phyloP scores from a whole-genome alignment of 805 yeast genomes.

The Yamadazyma laniorum region DNA sequence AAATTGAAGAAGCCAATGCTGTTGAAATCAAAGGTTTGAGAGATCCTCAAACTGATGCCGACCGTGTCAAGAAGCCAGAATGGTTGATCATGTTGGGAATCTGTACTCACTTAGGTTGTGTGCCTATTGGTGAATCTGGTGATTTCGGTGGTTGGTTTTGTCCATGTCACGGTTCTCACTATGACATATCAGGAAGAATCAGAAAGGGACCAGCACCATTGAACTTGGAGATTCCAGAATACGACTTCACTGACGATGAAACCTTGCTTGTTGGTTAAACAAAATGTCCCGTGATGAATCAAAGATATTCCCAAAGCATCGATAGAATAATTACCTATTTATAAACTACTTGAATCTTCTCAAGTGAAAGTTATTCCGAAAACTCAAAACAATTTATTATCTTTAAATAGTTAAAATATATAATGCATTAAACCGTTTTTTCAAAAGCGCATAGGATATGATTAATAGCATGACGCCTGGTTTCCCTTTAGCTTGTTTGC shows the following conservation, averaged over 20 bases:
- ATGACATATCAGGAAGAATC: slow-evolving; percentile 99
- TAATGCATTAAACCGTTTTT: slow-evolving; percentile 9
- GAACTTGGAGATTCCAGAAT: slow-evolving; percentile 94
- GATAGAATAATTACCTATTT: slow-evolving; percentile 5
- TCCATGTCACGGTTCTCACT: slow-evolving; percentile 99
- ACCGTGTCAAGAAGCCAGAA: slow-evolving; percentile 94
- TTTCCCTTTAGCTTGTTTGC: no score
- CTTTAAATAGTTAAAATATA: slow-evolving; percentile 6
- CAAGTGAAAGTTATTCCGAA: neutral
- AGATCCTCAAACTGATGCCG: slow-evolving; percentile 91
- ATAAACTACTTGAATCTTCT: slow-evolving; percentile 3
- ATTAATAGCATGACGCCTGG: no score
- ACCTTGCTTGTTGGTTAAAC: slow-evolving; percentile 84
- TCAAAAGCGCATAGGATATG: no score
- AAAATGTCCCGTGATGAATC: neutral
- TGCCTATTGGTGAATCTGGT: slow-evolving; percentile 99
- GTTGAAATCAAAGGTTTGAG: slow-evolving; percentile 77
- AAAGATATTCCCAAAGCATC: slow-evolving; percentile 2
- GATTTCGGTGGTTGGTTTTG: slow-evolving; percentile 99
- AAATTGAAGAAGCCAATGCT: slow-evolving; percentile 89
- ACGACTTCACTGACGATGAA: slow-evolving; percentile 74
- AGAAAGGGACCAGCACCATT: slow-evolving; percentile 99
- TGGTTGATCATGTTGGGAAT: slow-evolving; percentile 99
- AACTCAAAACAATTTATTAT: slow-evolving; percentile 1
- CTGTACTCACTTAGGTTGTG: slow-evolving; percentile 99